A percentile compares a stretch with the other conserved stretches of the same genome.
Conservation (phyloP, 1,139 yeast species). For the Candida albicans region DNA sequence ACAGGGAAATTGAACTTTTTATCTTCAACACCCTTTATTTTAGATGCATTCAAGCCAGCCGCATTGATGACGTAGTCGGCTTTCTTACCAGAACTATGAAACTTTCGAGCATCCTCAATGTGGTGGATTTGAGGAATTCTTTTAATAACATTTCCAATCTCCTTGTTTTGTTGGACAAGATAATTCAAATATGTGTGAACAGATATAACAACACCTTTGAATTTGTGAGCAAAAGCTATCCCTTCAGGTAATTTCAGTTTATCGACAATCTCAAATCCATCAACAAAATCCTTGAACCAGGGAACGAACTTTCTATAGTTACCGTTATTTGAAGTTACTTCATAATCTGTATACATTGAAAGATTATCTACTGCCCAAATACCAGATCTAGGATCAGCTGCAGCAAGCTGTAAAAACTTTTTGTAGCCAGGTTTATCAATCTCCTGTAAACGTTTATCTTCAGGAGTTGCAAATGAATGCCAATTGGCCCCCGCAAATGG, state of each 20-base stretch:
- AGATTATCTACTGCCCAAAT: constrained; percentile 35
- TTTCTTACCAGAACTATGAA: constrained; percentile 21
- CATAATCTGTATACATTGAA: constrained; percentile 28
- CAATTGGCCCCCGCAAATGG: constrained; percentile 50
- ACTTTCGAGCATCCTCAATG: constrained; percentile 28
- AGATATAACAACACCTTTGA: constrained; percentile 50
- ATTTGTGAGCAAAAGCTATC: constrained; percentile 39
- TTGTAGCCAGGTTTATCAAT: constrained; percentile 43
- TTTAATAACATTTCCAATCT: constrained; percentile 35
- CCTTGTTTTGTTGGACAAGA: constrained; percentile 38
- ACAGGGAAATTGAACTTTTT: constrained; percentile 28
- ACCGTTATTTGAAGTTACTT: constrained; percentile 10
- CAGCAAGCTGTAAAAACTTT: constrained; percentile 40
- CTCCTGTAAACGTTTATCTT: constrained; percentile 32
- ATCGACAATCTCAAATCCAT: constrained; percentile 30
- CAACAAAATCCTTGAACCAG: constrained; percentile 47
- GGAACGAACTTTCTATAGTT: constrained; percentile 28
- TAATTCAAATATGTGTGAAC: constrained; percentile 51
- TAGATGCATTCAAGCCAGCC: constrained; percentile 40
- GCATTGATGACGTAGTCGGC: constrained; percentile 48
- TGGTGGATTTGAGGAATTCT: constrained; percentile 27
- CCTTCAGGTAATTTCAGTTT: constrained; percentile 31
- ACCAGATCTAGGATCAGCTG: constrained; percentile 46
- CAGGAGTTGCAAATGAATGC: constrained; percentile 43
- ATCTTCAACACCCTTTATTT: constrained; percentile 35